These are phyloP conservation scores for Abortiporus biennis DNA, from an alignment of 1,284 basidiomycete species.

Conservation along the genomic window DNA sequence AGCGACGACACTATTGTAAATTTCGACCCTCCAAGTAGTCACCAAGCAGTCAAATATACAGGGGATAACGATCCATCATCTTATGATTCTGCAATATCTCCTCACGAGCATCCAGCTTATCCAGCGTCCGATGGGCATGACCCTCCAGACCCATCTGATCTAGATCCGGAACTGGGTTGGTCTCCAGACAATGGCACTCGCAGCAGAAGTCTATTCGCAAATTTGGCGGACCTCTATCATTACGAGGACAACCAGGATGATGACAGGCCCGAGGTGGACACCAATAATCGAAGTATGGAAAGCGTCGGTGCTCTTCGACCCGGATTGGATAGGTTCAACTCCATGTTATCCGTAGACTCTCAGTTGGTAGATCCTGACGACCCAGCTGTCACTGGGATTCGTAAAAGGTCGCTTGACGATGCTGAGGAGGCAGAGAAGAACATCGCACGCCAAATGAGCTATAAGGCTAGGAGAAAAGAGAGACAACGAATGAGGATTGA, in stretches of 20 bases:
- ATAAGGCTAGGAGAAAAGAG: constrained; percentile 37
- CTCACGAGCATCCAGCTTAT: too few species aligned
- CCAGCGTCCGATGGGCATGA: too few species aligned
- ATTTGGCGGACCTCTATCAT: background rate
- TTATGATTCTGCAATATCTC: too few species aligned
- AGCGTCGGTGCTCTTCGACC: background rate
- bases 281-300: background rate
- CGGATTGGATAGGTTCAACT: background rate
- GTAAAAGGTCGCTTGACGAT: background rate
- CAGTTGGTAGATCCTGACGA: constrained; percentile 2
- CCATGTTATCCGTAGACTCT: background rate
- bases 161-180: too few species aligned
- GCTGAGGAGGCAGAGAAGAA: constrained; percentile 1
- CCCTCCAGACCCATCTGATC: too few species aligned
- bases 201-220: background rate
- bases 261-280: background rate
- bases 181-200: too few species aligned
- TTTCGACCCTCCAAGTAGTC: too few species aligned
- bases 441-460: constrained; percentile 6
- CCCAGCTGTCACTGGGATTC: constrained; percentile 1
- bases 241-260: background rate
- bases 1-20: too few species aligned
- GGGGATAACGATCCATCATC: too few species aligned
- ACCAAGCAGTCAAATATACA: too few species aligned
- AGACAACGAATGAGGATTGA: constrained; percentile 57